A percentile compares a stretch with the other conserved stretches of the same genome.
These are phyloP conservation scores for Pichia norvegensis DNA, from an alignment of 1,139 yeast species.

Conservation along the genomic window DNA sequence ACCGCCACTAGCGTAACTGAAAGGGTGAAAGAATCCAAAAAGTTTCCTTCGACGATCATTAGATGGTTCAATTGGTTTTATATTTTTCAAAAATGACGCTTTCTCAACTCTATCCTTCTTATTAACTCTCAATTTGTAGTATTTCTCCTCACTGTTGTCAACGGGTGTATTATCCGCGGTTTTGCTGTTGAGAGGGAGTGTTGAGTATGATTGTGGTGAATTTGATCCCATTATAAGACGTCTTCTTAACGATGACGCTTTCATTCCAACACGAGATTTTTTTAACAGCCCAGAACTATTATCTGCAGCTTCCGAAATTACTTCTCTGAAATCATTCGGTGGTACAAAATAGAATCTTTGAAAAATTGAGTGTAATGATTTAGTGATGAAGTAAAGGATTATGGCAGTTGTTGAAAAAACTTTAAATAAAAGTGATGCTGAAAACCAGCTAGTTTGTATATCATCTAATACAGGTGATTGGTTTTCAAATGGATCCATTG, in stretches of 20 bases:
- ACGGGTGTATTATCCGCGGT: conserved; percentile 10
- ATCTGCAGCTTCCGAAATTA: conserved; percentile 32
- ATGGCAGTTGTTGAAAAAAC: background rate
- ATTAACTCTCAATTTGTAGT: conserved; percentile 20
- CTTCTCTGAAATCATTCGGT: conserved; percentile 37
- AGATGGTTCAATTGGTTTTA: conserved; percentile 31
- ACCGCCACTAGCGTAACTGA: conserved; percentile 95
- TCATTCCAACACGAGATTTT: conserved; percentile 24
- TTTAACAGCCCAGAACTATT: conserved; percentile 26
- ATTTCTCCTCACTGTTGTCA: conserved; percentile 14
- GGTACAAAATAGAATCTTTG: conserved; percentile 40
- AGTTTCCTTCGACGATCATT: conserved; percentile 39
- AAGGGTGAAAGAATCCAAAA: conserved; percentile 91
- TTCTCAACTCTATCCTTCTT: conserved; percentile 19
- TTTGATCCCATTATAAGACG: conserved; percentile 39
- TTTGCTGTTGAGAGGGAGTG: conserved; percentile 22
- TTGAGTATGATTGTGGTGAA: conserved; percentile 43
- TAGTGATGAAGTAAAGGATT: background rate
- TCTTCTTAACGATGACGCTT: conserved; percentile 38
- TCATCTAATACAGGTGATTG: background rate
- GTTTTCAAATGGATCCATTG: background rate
- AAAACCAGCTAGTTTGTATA: too few relatives aligned
- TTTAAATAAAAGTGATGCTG: background rate
- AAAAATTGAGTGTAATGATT: conserved; percentile 16
- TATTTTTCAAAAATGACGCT: conserved; percentile 14